Conservation (phyloP, 129 eudicot species). For the Flaveria robusta region DNA sequence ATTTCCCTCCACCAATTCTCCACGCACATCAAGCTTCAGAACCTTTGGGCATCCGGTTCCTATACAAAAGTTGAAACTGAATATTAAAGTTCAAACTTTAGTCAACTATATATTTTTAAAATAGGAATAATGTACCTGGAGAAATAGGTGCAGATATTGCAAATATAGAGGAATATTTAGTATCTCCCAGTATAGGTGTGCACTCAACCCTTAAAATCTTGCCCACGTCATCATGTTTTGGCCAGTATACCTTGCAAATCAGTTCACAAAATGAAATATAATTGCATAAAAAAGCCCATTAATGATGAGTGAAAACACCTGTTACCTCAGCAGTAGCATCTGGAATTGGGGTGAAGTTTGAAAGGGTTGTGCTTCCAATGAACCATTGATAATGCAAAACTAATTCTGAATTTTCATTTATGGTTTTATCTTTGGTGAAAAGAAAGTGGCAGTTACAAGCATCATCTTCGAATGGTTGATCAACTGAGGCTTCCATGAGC, state of each 20-base stretch:
- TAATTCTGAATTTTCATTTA: constrained; percentile 49
- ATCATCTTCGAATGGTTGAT: constrained; percentile 91
- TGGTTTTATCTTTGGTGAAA: constrained; percentile 56
- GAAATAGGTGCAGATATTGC: constrained; percentile 87
- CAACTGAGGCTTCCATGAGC: constrained; percentile 73
- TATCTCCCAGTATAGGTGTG: constrained; percentile 75
- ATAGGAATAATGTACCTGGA: constrained; percentile 52
- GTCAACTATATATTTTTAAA: neutral
- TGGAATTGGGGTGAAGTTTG: constrained; percentile 64
- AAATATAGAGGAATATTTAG: constrained; percentile 64
- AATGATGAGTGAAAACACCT: constrained; percentile 9
- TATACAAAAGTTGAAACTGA: constrained; percentile 27
- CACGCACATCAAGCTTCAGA: constrained; percentile 81
- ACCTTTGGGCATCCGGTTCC: constrained; percentile 96
- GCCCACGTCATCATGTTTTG: constrained; percentile 65
- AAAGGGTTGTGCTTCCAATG: constrained; percentile 67
- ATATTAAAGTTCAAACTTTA: neutral
- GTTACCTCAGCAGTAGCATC: constrained; percentile 76
- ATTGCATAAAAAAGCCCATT: neutral
- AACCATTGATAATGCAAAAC: constrained; percentile 86
- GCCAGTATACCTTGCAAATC: constrained; percentile 67
- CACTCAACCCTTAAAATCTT: constrained; percentile 89
- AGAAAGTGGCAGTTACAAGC: constrained; percentile 90
- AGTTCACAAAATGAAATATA: constrained; percentile 21
- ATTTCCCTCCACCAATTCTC: constrained; percentile 91